phyloP scores from a whole-genome alignment of 495 filamentous ascomycete genomes.

The Hyaloscypha hepaticicola region DNA sequence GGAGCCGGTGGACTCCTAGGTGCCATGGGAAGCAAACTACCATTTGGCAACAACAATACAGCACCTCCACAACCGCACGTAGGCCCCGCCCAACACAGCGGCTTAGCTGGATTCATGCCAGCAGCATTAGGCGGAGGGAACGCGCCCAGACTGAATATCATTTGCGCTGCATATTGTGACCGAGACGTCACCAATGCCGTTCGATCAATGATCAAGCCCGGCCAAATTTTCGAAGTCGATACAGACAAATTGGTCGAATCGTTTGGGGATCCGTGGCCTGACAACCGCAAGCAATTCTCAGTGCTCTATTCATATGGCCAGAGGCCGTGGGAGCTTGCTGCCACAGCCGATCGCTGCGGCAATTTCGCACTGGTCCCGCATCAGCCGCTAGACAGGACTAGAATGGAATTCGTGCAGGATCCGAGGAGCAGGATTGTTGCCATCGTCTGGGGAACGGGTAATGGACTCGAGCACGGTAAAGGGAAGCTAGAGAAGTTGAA shows the following conservation, averaged over 20 bases:
- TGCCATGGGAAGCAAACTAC: neutral
- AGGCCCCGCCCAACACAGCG: no score
- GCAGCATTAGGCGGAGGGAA: neutral
- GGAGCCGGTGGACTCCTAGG: neutral
- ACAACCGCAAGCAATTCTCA: constrained; percentile 8
- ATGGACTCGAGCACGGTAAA: neutral
- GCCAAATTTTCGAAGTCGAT: constrained; percentile 4
- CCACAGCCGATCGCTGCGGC: neutral
- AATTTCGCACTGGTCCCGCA: neutral
- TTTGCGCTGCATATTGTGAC: neutral
- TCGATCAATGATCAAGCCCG: neutral
- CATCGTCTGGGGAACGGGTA: neutral
- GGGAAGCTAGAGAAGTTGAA: constrained; percentile 5
- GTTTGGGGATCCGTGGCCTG: constrained; percentile 6
- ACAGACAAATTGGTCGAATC: neutral
- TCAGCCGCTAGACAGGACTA: constrained; percentile 1
- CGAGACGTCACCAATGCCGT: constrained; percentile 2
- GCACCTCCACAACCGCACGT: neutral
- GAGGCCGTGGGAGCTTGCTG: constrained; percentile 4
- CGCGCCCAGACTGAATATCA: neutral
- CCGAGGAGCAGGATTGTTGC: neutral
- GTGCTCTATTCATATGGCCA: constrained; percentile 8
- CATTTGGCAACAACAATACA: neutral
- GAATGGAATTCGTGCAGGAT: constrained; percentile 7
- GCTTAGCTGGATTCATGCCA: neutral